Evolutionary conservation across 2,329 filamentous ascomycete species (phyloP).

Genomic region (Pyricularia grisea): DNA sequence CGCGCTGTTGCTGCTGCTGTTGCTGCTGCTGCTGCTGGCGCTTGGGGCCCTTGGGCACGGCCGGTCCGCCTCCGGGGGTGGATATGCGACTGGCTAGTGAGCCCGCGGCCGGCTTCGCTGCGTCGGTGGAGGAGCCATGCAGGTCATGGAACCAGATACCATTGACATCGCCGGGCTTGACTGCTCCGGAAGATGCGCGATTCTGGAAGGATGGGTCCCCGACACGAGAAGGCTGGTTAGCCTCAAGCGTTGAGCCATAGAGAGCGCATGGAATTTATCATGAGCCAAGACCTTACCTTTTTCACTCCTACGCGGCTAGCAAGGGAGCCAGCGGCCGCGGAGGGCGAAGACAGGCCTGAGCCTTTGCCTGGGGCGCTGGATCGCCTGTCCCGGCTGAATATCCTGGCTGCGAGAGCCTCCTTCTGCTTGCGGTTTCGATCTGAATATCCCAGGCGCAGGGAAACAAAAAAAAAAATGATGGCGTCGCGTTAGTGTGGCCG

Average conservation of each 20-base stretch:
- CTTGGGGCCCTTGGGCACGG: conserved; percentile 5
- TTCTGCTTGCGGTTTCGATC: conserved; percentile 63
- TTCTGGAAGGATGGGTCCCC: conserved; percentile 15
- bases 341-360: conserved; percentile 20
- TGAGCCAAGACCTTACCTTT: conserved; percentile 43
- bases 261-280: conserved; percentile 2
- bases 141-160: conserved; percentile 66
- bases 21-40: conserved; percentile 10
- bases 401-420: conserved; percentile 60
- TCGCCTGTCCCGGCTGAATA: conserved; percentile 54
- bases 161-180: conserved; percentile 43
- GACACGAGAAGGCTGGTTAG: neutral
- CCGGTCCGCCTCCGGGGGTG: conserved; percentile 21
- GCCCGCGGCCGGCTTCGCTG: conserved; percentile 14
- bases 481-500: neutral
- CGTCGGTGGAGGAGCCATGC: conserved; percentile 37
- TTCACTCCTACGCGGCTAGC: conserved; percentile 64
- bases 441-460: conserved; percentile 14
- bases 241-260: conserved; percentile 10
- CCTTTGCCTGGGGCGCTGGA: conserved; percentile 35
- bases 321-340: conserved; percentile 42
- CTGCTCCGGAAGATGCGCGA: neutral
- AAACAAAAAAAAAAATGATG: neutral
- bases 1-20: conserved; percentile 23
- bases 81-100: conserved; percentile 39